Evolutionary conservation across 108 stramenopile genomes (phyloP), one percentile per base, ranked within the genome.

Genomic region (Parietichytrium sp.): DNA sequence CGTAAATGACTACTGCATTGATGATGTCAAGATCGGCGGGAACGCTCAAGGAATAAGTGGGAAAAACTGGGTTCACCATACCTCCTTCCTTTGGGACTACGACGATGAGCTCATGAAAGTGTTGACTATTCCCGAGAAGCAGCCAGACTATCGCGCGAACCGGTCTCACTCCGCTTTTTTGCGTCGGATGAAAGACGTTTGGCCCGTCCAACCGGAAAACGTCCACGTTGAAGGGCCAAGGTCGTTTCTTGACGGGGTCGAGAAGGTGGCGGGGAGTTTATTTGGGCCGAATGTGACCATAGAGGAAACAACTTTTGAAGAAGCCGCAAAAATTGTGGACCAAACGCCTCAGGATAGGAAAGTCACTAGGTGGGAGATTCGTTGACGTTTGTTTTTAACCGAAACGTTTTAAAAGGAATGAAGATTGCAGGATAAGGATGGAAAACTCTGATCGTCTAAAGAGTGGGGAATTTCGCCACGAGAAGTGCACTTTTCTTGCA

Each of bases 1-100:
- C 23, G 95, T 95, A 86, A 91, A 95, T 81, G 95, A 98, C 84
- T 98, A 96, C 84, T 91, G 94, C 23, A 54, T 96, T 8, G 92
- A 88, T 10, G 78, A 83, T 10, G 30, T 61, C 47, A 98, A 98
- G 91, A 89, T 98, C 82, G 97, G 92, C 26, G 97, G 97, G 8
- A 98, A 98, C 87, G 95, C 97, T 3, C 97, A 98, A 82, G 80
- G 89, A 30, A 96, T 98, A 55, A 86, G 88, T 18, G 92, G 86
- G 78, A 87, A 79, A 15, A 94, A 94, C 7, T 98, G 91, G 89
- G 82, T 96, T 7, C 97, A 98, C 80, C 97, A 98, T 82, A 98
- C 97, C 4, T 92, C 91, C 79, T 95, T 98, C 81, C 82, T 98
- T 3, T 96, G 94, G 93, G 94, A 95, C 78, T 94, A 89, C 79